Base-by-base conservation (phyloP, 805 yeast genomes). In the Metschnikowia vanudenii region DNA sequence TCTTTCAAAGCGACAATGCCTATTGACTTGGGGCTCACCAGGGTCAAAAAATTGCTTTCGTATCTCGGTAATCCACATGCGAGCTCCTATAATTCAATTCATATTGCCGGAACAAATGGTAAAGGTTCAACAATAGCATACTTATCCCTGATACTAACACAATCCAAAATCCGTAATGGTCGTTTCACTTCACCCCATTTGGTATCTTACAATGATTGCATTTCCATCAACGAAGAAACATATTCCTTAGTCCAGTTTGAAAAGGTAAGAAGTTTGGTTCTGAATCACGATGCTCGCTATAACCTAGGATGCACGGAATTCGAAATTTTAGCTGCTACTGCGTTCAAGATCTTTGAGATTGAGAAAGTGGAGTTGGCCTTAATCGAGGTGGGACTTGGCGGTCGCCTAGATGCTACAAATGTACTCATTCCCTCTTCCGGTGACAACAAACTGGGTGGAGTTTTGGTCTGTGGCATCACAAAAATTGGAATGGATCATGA, bases 51-150 rank as follows among this genome's bases (percentile, higher is more conserved):
- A 37, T 62, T 73, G 19, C 63, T 73, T 8, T 52, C 53, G 20
- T 58, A 59, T 31, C 67, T 90, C 17, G 89, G 88, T 0, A 78
- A 81, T 55, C 97, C 96, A 0, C 94, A 88, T 33, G 56, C 63
- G 10, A 51, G 61, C 13, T 55, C 68, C 4, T 80, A 81, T 58
- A 78, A 79, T 50, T 82, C 89, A 0, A 70, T 94, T n/a, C 99
- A 94, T 60, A 77, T 94, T 3, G 97, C 97, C 0, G 99, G 99
- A 0, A 92, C 99, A 8, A 92, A 92, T 61, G 99, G 99, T 0
- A 92, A 92, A 60, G 99, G 99, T 0, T 90, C 97, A 0, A 87
- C 91, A 0, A 82, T 96, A 48, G 83, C 97, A 0, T 91, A 90
- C 61, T 48, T 94, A 8, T 75, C 89, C 3, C 80, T 89, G 14